phyloP scores from a whole-genome alignment of 257 asterid species.

The Schizonepeta tenuifolia region DNA sequence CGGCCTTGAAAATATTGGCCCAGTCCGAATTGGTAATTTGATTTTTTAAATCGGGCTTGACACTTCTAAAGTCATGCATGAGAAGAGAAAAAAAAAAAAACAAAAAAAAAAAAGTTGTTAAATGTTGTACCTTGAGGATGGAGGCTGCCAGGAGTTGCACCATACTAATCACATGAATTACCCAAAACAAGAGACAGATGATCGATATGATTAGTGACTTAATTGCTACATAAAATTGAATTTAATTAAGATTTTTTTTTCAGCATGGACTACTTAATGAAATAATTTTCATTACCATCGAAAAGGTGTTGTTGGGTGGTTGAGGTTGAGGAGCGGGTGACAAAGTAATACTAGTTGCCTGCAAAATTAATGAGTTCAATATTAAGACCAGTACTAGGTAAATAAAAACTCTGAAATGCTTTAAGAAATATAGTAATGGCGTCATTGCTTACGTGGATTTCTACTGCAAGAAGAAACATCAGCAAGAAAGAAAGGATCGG shows the following conservation, averaged over 20 bases:
- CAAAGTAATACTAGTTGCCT: slow-evolving; percentile 18
- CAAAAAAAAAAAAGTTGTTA: no score
- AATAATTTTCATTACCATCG: neutral
- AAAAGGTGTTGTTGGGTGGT: slow-evolving; percentile 17
- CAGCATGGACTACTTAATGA: neutral
- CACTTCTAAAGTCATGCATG: neutral
- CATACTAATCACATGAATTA: slow-evolving; percentile 42
- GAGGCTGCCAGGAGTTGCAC: slow-evolving; percentile 76
- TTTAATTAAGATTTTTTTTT: neutral
- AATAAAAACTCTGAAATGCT: neutral
- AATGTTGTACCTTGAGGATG: slow-evolving; percentile 66
- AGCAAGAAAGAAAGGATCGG: neutral
- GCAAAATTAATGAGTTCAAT: neutral
- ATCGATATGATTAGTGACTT: neutral
- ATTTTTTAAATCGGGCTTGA: no score
- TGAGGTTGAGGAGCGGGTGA: slow-evolving; percentile 19
- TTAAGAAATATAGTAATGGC: neutral
- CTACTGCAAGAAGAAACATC: neutral
- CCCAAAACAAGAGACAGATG: neutral
- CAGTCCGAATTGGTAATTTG: no score
- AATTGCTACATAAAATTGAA: neutral
- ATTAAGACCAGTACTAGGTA: no score
- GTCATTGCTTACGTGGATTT: slow-evolving; percentile 15
- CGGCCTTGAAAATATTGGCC: no score
- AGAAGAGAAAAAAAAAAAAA: no score